Base-by-base conservation (phyloP, 2,329 filamentous ascomycete genomes). In the Cladosporium sp. region DNA sequence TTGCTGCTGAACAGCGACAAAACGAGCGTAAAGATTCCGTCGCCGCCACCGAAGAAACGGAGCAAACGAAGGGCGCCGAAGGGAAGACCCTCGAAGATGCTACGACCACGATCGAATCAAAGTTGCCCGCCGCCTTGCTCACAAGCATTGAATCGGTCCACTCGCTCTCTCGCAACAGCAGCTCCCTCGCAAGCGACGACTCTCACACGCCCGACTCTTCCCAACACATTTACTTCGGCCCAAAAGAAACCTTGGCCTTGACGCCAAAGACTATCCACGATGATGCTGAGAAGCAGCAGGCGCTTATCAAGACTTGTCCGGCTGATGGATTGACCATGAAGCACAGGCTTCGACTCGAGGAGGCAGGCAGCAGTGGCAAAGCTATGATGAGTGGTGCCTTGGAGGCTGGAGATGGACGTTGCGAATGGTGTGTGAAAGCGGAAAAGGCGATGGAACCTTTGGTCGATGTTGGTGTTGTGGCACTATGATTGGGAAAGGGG, bases 381-480 rank as follows among this genome's bases (percentile, higher is more conserved):
- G 38, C 22, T 18, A 43, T 46, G 43, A 46, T 46, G 44, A 53
- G 50, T 14, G 50, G 37, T 9, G 50, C 28, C 0, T 28, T 53
- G 35, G 40, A 46, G 4, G 31, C 3, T 2, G 43, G 43, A 2
- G 43, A 46, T 37, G 35, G 18, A 2, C 34, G 37, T 13, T 42
- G 37, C 22, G 22, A 43, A n/a, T 33, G 31, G 50, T 35, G 28
- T 9, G 43, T 31, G 28, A 32, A n/a, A 19, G 14, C 11, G n/a
- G 31, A 35, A 18, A 46, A 31, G 18, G 43, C 16, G 37, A 34
- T 52, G 35, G 19, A n/a, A 1, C 33, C n/a, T 3, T 35, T 32
- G 37, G 43, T 32, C 10, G 44, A 46, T 35, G 38, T 18, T 16
- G 44, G 32, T 5, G 38, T 37, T 22, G 35, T 43, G 43, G 50